Base-by-base conservation (phyloP, 441 rosid species). In the Breynia disticha region DNA sequence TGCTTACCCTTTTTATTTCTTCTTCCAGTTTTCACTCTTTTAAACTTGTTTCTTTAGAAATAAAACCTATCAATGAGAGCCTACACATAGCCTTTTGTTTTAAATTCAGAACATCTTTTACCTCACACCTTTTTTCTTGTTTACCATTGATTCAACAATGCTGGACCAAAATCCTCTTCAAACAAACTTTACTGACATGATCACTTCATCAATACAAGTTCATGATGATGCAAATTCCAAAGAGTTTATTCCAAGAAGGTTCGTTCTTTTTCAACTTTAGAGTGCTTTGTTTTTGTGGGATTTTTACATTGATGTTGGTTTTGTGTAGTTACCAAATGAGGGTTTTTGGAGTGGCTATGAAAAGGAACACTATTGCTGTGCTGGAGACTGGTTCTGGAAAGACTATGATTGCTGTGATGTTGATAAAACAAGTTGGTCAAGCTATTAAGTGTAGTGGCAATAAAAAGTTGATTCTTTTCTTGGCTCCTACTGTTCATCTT, bases 401-500 rank as follows among this genome's bases (percentile, higher is more conserved):
- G 84, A 79, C 86, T 11, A 57, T 72, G 78, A 79, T 86, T 3
- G 79, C 80, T 52, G 78, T 76, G n/a, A 84, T 80, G 88, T 65
- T 93, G 18, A 84, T 89, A 32, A 75, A 66, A 52, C 72, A 73
- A 41, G 62, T 82, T 58, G 69, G 60, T 12, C 61, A 69, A 51
- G 39, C 74, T 37, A 59, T 72, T 18, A 70, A 67, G 71, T 70
- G 75, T 28, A 54, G 43, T 56, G 72, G 64, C 16, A 11, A 14
- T 55, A 78, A 72, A 60, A 86, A 72, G 54, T 67, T 73, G 72
- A 75, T 83, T 19, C 38, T 86, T 67, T 89, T 79, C 81, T 72
- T 93, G 75, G 84, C 89, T 1, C 97, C 97, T 8, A 80, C 95
- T 21, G 96, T 84, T 43, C 77, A 73, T 76, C 83, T 84, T 60